Percentiles rank a stretch among this genome's conserved stretches.
Evolutionary conservation across 1,284 basidiomycete species (phyloP).

Genomic region (Prillingera fragicola): DNA sequence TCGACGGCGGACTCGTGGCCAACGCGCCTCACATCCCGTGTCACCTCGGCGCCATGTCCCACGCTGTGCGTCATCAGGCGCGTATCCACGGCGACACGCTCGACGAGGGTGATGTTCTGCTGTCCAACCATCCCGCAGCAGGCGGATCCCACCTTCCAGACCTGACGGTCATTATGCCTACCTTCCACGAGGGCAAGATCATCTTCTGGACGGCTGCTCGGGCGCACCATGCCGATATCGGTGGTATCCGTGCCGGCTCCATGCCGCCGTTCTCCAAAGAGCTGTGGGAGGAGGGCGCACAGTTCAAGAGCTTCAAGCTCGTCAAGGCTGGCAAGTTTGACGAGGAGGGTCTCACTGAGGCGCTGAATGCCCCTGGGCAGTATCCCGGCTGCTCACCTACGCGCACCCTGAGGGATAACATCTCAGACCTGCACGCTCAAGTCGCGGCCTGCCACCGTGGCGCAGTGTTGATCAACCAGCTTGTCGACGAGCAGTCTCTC

Average conservation of each 20-base stretch:
- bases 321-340: slow-evolving; percentile 40
- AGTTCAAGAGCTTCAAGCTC: slow-evolving; percentile 54
- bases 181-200: slow-evolving; percentile 37
- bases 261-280: slow-evolving; percentile 51
- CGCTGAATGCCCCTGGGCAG: slow-evolving; percentile 79
- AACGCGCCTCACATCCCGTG: slow-evolving; percentile 50
- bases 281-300: slow-evolving; percentile 50
- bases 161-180: slow-evolving; percentile 47
- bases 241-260: slow-evolving; percentile 45
- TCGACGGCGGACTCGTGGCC: slow-evolving; percentile 50
- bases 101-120: slow-evolving; percentile 48
- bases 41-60: slow-evolving; percentile 40
- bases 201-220: slow-evolving; percentile 42
- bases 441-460: slow-evolving; percentile 41
- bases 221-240: slow-evolving; percentile 50
- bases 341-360: slow-evolving; percentile 62
- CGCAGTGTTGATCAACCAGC: slow-evolving; percentile 30
- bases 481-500: slow-evolving; percentile 52
- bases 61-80: slow-evolving; percentile 37
- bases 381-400: slow-evolving; percentile 80
- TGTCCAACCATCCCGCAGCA: slow-evolving; percentile 52
- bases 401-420: slow-evolving; percentile 66
- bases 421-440: slow-evolving; percentile 41
- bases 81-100: slow-evolving; percentile 30
- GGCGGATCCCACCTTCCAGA: slow-evolving; percentile 53